These are phyloP conservation scores for Schizochytrium sp. DNA, from an alignment of 108 stramenopile genomes.

Conservation along the genomic window DNA sequence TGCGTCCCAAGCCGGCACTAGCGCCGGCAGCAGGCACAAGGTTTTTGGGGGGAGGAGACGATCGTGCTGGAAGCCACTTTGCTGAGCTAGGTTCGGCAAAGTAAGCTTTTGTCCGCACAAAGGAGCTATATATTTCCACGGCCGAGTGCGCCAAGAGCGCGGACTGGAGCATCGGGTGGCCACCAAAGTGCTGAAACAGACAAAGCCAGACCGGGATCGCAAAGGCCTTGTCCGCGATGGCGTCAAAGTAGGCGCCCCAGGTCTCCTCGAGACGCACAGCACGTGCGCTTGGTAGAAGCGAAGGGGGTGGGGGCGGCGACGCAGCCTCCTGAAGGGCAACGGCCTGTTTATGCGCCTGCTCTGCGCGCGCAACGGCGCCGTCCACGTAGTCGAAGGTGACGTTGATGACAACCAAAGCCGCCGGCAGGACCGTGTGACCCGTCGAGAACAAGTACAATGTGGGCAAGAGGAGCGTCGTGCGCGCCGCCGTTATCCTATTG, in stretches of 20 bases:
- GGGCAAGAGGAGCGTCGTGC: not conserved
- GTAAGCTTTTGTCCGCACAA: not conserved
- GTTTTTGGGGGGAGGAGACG: not conserved
- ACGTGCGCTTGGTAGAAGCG: not conserved
- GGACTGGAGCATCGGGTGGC: not conserved
- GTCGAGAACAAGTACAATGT: not conserved
- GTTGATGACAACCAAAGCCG: not conserved
- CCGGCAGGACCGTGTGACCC: not conserved
- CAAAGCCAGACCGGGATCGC: not conserved
- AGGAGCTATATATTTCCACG: not conserved
- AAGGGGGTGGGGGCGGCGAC: not conserved
- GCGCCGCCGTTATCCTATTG: not conserved
- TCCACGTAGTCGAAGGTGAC: constrained; percentile 10
- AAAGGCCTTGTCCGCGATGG: constrained; percentile 13
- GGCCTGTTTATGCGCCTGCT: not conserved
- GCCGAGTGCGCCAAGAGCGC: not conserved
- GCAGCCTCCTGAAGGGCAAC: not conserved
- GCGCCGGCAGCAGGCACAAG: not conserved
- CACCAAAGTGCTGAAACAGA: not conserved
- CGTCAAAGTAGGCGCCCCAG: constrained; percentile 14
- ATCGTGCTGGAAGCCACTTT: not conserved
- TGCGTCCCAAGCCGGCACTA: not conserved
- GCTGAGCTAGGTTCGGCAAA: not conserved
- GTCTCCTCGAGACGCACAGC: not conserved
- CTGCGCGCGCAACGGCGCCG: not conserved